Evolutionary conservation across 164 flowering plant genomes (phyloP).

Genomic region (Umbilicus rupestris): DNA sequence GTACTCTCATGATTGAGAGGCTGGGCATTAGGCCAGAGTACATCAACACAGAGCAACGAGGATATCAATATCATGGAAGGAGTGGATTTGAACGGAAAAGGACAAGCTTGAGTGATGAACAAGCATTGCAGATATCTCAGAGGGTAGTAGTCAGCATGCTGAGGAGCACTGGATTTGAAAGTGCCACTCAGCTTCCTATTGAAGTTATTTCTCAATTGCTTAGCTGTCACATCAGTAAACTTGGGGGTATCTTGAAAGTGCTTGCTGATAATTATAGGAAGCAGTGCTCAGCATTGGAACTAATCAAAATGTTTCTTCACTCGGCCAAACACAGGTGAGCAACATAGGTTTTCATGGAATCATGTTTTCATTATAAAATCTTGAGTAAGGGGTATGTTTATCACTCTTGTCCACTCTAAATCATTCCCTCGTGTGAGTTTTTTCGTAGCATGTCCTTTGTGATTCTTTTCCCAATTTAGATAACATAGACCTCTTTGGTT

Average conservation of each 20-base stretch:
- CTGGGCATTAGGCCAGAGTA: constrained; percentile 79
- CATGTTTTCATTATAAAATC: background rate
- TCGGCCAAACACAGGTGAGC: constrained; percentile 57
- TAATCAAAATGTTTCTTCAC: constrained; percentile 86
- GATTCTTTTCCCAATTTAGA: background rate
- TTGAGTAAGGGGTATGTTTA: background rate
- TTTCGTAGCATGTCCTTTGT: background rate
- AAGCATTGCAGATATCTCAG: constrained; percentile 57
- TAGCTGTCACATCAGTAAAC: constrained; percentile 63
- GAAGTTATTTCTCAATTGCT: constrained; percentile 67
- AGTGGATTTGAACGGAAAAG: constrained; percentile 34
- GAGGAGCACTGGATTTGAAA: constrained; percentile 59
- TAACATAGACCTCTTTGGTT: background rate
- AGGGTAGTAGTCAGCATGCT: constrained; percentile 60
- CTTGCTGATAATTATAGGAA: constrained; percentile 82
- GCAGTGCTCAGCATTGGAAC: constrained; percentile 81
- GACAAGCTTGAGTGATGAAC: constrained; percentile 54
- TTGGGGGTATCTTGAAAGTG: constrained; percentile 67
- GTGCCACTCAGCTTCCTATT: constrained; percentile 60
- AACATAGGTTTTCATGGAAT: background rate
- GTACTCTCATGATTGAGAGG: constrained; percentile 83
- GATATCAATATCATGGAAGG: constrained; percentile 47
- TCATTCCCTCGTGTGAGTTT: background rate
- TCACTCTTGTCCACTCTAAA: background rate
- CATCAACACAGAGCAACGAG: constrained; percentile 47